Conservation (phyloP, 192 early-diverging fungal genomes). For the Spinellus fusiger region DNA sequence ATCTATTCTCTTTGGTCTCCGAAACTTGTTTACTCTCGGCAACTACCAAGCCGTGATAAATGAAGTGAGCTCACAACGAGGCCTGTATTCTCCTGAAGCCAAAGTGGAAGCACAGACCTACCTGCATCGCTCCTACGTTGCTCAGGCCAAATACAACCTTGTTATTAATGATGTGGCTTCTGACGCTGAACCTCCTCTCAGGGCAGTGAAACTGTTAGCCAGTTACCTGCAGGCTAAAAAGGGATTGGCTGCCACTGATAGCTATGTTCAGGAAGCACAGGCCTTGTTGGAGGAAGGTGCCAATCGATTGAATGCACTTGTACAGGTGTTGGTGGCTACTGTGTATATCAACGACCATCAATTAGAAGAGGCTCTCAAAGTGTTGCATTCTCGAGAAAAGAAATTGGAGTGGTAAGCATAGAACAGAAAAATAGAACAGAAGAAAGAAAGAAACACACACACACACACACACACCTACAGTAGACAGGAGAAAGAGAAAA, state of each 20-base stretch:
- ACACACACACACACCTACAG: no score
- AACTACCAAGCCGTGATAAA: constrained; percentile 70
- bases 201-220: constrained; percentile 63
- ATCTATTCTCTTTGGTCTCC: constrained; percentile 56
- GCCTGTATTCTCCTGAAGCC: constrained; percentile 29
- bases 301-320: constrained; percentile 45
- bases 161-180: constrained; percentile 62
- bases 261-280: constrained; percentile 42
- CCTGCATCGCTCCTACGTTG: constrained; percentile 76
- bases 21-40: constrained; percentile 68
- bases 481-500: no score
- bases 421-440: not conserved
- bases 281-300: constrained; percentile 44
- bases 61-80: constrained; percentile 41
- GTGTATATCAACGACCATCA: constrained; percentile 51
- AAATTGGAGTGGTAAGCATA: constrained; percentile 74
- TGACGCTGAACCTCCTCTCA: constrained; percentile 48
- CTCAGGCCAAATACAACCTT: constrained; percentile 64
- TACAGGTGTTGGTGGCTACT: constrained; percentile 62
- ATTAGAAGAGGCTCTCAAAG: constrained; percentile 66
- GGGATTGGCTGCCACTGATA: constrained; percentile 26
- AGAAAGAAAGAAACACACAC: not conserved
- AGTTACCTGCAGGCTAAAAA: constrained; percentile 48
- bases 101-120: constrained; percentile 58
- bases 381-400: constrained; percentile 61